Percentiles rank a stretch among this genome's conserved stretches.
These are phyloP conservation scores for Boletus albobrunnescens DNA, from an alignment of 1,284 basidiomycete species.

Conservation along the genomic window DNA sequence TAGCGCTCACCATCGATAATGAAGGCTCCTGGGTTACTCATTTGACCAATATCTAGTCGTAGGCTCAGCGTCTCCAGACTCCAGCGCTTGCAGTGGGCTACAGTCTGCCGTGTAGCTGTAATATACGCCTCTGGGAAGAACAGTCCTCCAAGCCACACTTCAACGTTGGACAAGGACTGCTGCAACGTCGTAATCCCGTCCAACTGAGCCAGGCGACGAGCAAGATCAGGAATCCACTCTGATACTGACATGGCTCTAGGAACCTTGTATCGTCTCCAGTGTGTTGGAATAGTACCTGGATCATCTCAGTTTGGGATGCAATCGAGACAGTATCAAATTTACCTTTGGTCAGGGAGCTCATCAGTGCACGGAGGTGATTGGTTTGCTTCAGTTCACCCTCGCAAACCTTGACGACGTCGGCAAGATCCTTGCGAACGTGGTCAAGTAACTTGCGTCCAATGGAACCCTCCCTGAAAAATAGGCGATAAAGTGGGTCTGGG, in stretches of 20 bases:
- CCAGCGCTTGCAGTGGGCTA: slow-evolving; percentile 87
- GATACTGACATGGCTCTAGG: slow-evolving; percentile 75
- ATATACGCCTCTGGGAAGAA: slow-evolving; percentile 96
- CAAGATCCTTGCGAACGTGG: slow-evolving; percentile 77
- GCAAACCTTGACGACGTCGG: slow-evolving; percentile 80
- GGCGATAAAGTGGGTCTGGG: slow-evolving; percentile 80
- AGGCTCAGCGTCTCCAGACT: slow-evolving; percentile 87
- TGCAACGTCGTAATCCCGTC: slow-evolving; percentile 69
- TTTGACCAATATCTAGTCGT: slow-evolving; percentile 74
- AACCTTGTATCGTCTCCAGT: slow-evolving; percentile 90
- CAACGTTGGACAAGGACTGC: slow-evolving; percentile 61
- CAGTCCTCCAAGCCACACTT: slow-evolving; percentile 86
- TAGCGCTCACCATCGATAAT: slow-evolving; percentile 73
- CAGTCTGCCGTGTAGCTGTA: slow-evolving; percentile 88
- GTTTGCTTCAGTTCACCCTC: slow-evolving; percentile 88
- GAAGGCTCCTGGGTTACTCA: slow-evolving; percentile 72
- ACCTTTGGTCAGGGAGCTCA: slow-evolving; percentile 89
- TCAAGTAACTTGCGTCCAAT: slow-evolving; percentile 75
- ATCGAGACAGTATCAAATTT: slow-evolving; percentile 10
- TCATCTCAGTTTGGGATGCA: slow-evolving; percentile 10
- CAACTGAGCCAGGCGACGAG: slow-evolving; percentile 75
- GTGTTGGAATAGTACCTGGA: slow-evolving; percentile 77
- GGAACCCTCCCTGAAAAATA: slow-evolving; percentile 85
- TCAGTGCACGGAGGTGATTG: slow-evolving; percentile 83
- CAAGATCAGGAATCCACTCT: slow-evolving; percentile 82